These are phyloP conservation scores for Chytriomyces sp. DNA, from an alignment of 192 early-diverging fungal species.

Conservation along the genomic window DNA sequence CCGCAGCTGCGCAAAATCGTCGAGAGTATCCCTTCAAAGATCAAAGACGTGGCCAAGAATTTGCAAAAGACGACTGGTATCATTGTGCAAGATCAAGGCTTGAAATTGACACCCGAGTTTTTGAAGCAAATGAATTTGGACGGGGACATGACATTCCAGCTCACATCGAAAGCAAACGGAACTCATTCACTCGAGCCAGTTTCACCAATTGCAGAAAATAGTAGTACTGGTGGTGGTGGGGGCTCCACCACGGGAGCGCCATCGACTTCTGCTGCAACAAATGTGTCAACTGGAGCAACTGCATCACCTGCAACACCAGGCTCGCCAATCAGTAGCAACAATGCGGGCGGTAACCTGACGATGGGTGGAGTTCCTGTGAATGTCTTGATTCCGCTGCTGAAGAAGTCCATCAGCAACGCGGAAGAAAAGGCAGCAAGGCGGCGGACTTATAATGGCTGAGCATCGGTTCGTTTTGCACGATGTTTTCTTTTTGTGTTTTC, in stretches of 20 bases:
- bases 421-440: constrained; percentile 25
- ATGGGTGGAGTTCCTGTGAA: constrained; percentile 54
- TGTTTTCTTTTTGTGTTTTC: not conserved
- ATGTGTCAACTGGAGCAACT: constrained; percentile 2
- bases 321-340: constrained; percentile 6
- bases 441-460: constrained; percentile 14
- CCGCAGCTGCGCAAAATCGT: constrained; percentile 50
- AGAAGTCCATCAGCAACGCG: constrained; percentile 36
- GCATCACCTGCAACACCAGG: constrained; percentile 32
- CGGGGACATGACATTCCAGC: constrained; percentile 14
- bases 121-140: constrained; percentile 48
- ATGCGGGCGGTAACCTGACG: constrained; percentile 33
- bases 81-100: constrained; percentile 52
- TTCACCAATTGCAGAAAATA: not conserved
- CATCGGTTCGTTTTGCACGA: not conserved
- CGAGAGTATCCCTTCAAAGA: constrained; percentile 48
- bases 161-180: not conserved
- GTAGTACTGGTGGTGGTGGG: not conserved
- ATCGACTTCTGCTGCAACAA: not conserved
- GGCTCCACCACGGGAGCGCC: not conserved
- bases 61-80: constrained; percentile 54
- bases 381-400: constrained; percentile 48
- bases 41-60: constrained; percentile 54
- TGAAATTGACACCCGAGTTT: constrained; percentile 59
- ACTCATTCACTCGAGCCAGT: not conserved